phyloP scores from a whole-genome alignment of 2,329 filamentous ascomycete genomes.

The Cladobotryum protrusum region DNA sequence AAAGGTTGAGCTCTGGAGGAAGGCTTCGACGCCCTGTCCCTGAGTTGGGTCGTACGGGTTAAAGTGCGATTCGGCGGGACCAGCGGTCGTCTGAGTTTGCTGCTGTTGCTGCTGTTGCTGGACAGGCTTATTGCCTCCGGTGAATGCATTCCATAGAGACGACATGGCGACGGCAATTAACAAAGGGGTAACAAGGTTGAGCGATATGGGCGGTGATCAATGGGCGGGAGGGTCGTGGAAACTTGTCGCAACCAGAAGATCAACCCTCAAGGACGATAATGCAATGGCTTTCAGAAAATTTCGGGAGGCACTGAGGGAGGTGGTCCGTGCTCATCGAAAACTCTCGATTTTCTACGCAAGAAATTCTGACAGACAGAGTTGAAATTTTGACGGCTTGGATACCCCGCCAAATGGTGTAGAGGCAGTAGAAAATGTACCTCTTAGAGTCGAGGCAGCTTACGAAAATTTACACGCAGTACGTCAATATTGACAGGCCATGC shows the following conservation, averaged over 20 bases:
- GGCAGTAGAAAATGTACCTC: too few species aligned
- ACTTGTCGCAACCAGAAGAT: constrained; percentile 9
- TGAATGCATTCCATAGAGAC: constrained; percentile 56
- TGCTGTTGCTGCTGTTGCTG: constrained; percentile 23
- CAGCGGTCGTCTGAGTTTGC: constrained; percentile 30
- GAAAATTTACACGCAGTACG: too few species aligned
- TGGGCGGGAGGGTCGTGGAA: constrained; percentile 11
- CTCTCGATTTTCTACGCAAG: not conserved
- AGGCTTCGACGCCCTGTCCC: constrained; percentile 76
- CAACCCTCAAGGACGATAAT: not conserved
- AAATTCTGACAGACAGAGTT: too few species aligned
- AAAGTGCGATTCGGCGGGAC: constrained; percentile 37
- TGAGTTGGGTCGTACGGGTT: constrained; percentile 63
- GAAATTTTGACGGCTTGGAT: too few species aligned
- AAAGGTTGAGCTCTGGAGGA: constrained; percentile 69
- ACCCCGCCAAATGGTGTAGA: too few species aligned
- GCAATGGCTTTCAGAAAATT: constrained; percentile 20
- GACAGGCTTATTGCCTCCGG: constrained; percentile 48
- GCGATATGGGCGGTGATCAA: constrained; percentile 1
- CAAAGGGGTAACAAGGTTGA: not conserved
- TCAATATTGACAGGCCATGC: too few species aligned
- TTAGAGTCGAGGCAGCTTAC: too few species aligned
- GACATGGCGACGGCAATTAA: constrained; percentile 37
- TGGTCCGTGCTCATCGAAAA: constrained; percentile 20
- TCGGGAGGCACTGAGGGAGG: constrained; percentile 20